Base-by-base conservation (phyloP, 768 basidiomycete species). In the Neoboletus brunneissimus region DNA sequence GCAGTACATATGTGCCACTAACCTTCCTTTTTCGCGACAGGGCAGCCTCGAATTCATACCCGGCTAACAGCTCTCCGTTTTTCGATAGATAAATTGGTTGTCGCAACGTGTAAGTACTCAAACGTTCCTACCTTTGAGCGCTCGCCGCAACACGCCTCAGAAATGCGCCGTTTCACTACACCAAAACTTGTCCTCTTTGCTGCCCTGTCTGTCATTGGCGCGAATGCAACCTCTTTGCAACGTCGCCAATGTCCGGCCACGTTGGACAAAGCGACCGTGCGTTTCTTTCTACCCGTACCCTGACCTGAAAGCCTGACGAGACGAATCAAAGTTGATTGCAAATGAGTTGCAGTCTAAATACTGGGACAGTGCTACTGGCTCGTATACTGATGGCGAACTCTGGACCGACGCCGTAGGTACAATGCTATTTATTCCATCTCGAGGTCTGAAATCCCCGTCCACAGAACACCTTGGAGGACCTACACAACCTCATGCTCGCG, bases 401-500 rank as follows among this genome's bases (percentile, higher is more conserved):
- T 83, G 81, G 82, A 83, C 82, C 1, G 80, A 83, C 61, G 77
- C 80, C 5, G 81, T 83, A 55, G n/a, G 75, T 63, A 5, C 34
- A 43, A 20, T 54, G 3, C 5, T 12, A 35, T 25, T 10, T 38
- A 1, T 46, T 45, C n/a, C 37, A 6, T 51, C 34, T 23, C 20
- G 16, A 41, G 13, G 25, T 47, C 23, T 41, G 22, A 18, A n/a
- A 18, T 9, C 22, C 11, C 32, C 23, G 37, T 53, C 22, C 46
- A 53, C n/a, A 84, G 82, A 84, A 84, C 59, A 75, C 81, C 6
- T 60, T 82, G 31, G 83, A 84, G 61, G 81, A 83, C 59, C 64
- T 84, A 15, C 80, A 84, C 59, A 83, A 82, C 65, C 67, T 84
- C 50, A 84, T 84, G 83, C 74, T 84, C 13, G 77, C 75, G 13